Evolutionary conservation across 1,139 yeast genomes (phyloP).

Genomic region (Sugiyamaella xylanicola): DNA sequence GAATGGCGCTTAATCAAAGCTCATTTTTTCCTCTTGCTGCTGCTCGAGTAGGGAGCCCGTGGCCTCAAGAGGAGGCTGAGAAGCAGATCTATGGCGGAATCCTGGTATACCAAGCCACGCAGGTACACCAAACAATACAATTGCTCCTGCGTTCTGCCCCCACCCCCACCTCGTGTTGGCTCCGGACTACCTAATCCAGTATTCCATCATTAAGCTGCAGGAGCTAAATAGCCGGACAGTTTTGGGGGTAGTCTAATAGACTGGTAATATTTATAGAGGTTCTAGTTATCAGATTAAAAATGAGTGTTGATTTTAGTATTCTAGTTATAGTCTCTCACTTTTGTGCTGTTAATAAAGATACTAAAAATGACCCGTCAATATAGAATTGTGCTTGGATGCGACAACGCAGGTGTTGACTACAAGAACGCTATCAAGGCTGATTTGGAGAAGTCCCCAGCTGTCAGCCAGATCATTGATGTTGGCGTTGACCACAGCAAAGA

Average conservation of each 20-base stretch:
- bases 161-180: slow-evolving; percentile 6
- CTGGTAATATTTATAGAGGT: not conserved
- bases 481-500: slow-evolving; percentile 43
- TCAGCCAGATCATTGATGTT: slow-evolving; percentile 46
- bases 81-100: too few species aligned
- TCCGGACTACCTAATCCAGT: not conserved
- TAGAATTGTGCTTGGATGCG: slow-evolving; percentile 47
- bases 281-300: not conserved
- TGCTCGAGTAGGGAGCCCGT: too few species aligned
- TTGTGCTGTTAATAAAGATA: not conserved
- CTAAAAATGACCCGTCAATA: slow-evolving; percentile 10
- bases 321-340: too few species aligned
- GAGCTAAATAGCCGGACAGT: not conserved
- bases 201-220: not conserved
- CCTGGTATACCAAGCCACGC: too few species aligned
- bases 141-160: slow-evolving; percentile 8
- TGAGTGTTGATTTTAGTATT: too few species aligned
- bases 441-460: slow-evolving; percentile 40
- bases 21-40: too few species aligned
- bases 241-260: not conserved
- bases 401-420: slow-evolving; percentile 51
- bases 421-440: slow-evolving; percentile 47
- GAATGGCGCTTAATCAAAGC: too few species aligned
- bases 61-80: too few species aligned
- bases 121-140: not conserved